phyloP scores from a whole-genome alignment of 2,329 filamentous ascomycete species.

The Penicillium janthinellum region DNA sequence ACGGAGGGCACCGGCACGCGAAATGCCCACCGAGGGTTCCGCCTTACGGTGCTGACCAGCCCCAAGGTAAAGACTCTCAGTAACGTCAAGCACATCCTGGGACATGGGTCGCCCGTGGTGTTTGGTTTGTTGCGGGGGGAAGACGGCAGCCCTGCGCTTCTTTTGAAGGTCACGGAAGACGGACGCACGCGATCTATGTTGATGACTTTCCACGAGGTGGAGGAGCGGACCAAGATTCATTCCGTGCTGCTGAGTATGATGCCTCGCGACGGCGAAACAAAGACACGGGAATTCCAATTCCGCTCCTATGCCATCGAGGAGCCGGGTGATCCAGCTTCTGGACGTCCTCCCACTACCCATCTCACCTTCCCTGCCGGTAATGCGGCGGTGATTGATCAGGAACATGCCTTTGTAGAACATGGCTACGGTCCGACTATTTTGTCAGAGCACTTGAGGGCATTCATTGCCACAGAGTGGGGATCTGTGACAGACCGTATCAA shows the following conservation, averaged over 20 bases:
- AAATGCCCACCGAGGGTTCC: constrained; percentile 75
- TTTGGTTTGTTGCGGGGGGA: constrained; percentile 78
- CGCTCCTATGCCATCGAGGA: constrained; percentile 65
- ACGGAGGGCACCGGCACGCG: constrained; percentile 72
- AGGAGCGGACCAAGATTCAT: constrained; percentile 71
- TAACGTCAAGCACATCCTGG: constrained; percentile 70
- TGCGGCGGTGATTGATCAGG: constrained; percentile 67
- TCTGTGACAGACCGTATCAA: constrained; percentile 84
- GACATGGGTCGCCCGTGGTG: constrained; percentile 67
- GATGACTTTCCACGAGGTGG: constrained; percentile 73
- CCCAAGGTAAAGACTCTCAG: constrained; percentile 76
- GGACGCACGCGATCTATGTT: constrained; percentile 71
- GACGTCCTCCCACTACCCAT: constrained; percentile 33
- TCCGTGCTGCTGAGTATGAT: constrained; percentile 72
- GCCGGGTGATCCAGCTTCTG: constrained; percentile 39
- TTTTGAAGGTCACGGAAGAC: constrained; percentile 69
- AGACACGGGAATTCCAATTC: constrained; percentile 70
- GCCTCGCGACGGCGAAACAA: constrained; percentile 67
- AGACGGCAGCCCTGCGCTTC: constrained; percentile 67
- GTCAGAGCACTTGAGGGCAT: constrained; percentile 73
- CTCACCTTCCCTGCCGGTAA: constrained; percentile 42
- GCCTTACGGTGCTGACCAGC: constrained; percentile 76
- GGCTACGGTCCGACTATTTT: constrained; percentile 69
- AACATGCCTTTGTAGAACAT: constrained; percentile 57
- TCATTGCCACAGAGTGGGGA: constrained; percentile 74